Evolutionary conservation across 164 flowering plant genomes (phyloP), one percentile per base, ranked within the genome.

Genomic region (Santalum album): DNA sequence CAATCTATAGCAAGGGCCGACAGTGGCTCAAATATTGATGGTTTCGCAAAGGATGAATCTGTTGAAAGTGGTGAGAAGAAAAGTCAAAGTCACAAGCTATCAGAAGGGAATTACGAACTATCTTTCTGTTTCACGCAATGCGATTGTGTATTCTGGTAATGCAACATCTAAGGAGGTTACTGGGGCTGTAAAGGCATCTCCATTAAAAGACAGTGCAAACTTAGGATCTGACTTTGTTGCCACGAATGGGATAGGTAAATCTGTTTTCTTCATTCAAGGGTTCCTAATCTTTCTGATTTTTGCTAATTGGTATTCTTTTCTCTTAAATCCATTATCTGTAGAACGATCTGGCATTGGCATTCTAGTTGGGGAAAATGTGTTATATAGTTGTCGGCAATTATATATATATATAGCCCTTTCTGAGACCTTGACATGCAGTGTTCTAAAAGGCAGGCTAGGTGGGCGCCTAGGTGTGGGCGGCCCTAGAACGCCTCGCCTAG

Each of bases 21-120:
- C 55, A 90, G 99, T 77, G 95, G 95, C 34, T 94, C 97, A 46
- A 94, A 94, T 69, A 51, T 87, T 67, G 83, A 77, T 76, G 90
- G 85, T 58, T 89, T 86, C 15, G 59, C 75, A 1, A 92, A 87
- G 67, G 96, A 82, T 29, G 99, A 89, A 62, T 92, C 99, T 60
- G 76, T 77, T 73, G 96, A 87, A 67, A 92, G 97, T 71, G 96
- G 90, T 55, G 88, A 83, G 66, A 92, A 88, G 76, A 74, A 69
- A 6, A 72, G 85, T 63, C 70, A 65, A 45, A 69, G 69, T 58
- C 67, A 68, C 60, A 68, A 56, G 44, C 36, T 72, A 45, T 63
- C 61, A 17, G 70, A 25, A 39, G 86, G 72, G 32, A 77, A 55
- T 54, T 72, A 60, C 60, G 75, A 57, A 24, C 6, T 90, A 72